Conservation (phyloP, 257 asterid genomes). For the Hygrophila difformis region DNA sequence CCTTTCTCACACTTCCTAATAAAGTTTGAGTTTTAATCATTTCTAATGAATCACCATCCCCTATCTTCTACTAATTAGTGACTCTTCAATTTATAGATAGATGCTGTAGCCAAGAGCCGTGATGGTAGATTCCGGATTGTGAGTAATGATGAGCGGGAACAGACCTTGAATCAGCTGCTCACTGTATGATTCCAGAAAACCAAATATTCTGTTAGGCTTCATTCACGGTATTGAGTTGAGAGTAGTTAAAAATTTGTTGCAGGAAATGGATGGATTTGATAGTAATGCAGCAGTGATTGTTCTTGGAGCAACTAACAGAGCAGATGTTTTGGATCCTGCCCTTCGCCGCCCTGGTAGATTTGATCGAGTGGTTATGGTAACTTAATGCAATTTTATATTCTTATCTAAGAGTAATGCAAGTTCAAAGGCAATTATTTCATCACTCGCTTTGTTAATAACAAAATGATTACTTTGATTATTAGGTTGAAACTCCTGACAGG, state of each 20-base stretch:
- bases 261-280: slow-evolving; percentile 99
- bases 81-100: slow-evolving; percentile 59
- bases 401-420: slow-evolving; percentile 10
- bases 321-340: slow-evolving; percentile 96
- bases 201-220: slow-evolving; percentile 5
- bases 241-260: slow-evolving; percentile 21
- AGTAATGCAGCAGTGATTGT: slow-evolving; percentile 97
- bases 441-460: too few relatives aligned
- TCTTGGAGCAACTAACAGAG: slow-evolving; percentile 95
- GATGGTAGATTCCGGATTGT: slow-evolving; percentile 89
- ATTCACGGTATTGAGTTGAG: slow-evolving; percentile 19
- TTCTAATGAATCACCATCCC: slow-evolving; percentile 11
- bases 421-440: background rate
- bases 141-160: slow-evolving; percentile 98
- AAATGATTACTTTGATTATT: slow-evolving; percentile 15
- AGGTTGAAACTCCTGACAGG: slow-evolving; percentile 99
- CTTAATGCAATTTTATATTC: slow-evolving; percentile 12
- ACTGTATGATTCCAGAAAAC: slow-evolving; percentile 51
- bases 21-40: slow-evolving; percentile 12
- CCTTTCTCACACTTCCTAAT: slow-evolving; percentile 10
- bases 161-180: slow-evolving; percentile 92
- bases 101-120: slow-evolving; percentile 99
- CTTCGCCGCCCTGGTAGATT: slow-evolving; percentile 99
- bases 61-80: slow-evolving; percentile 16
- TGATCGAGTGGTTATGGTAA: slow-evolving; percentile 92